Percentiles rank a stretch among this genome's conserved stretches.
Conservation (phyloP, 179 eudicot species). For the Drosera spatulata region DNA sequence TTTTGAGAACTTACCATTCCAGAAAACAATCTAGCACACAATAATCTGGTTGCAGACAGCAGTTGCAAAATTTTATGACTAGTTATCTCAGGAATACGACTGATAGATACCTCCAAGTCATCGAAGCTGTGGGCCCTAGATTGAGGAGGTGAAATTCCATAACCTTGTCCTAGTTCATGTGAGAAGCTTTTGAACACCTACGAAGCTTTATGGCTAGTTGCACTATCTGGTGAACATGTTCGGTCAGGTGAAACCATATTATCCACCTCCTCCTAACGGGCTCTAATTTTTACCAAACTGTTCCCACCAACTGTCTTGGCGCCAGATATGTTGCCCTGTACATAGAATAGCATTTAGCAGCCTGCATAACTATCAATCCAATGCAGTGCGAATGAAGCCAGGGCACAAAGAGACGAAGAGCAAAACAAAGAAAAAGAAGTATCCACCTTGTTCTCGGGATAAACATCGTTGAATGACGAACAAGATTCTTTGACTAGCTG, state of each 20-base stretch:
- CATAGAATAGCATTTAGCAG: constrained; percentile 7
- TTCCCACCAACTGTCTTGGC: constrained; percentile 22
- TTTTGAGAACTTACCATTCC: too few species aligned
- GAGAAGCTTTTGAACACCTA: constrained; percentile 52
- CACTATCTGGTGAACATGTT: constrained; percentile 16
- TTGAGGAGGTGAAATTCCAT: constrained; percentile 29
- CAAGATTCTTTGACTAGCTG: constrained; percentile 28
- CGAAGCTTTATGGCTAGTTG: constrained; percentile 15
- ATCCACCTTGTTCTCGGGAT: constrained; percentile 23
- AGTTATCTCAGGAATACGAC: too few species aligned
- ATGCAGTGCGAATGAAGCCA: background rate
- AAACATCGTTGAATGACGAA: constrained; percentile 14
- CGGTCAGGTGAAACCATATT: constrained; percentile 6
- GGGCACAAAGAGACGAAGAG: background rate
- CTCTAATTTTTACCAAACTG: constrained; percentile 16
- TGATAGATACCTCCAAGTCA: constrained; percentile 37
- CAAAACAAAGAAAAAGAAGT: background rate
- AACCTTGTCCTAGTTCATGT: constrained; percentile 52
- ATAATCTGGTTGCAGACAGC: background rate
- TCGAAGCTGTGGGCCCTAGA: constrained; percentile 47
- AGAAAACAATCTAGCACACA: background rate
- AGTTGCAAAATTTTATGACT: background rate
- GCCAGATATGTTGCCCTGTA: constrained; percentile 20
- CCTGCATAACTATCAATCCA: background rate
- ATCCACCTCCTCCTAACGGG: constrained; percentile 17